phyloP scores from a whole-genome alignment of 2,329 filamentous ascomycete species.

The Stachybotrys chlorohalonatus region DNA sequence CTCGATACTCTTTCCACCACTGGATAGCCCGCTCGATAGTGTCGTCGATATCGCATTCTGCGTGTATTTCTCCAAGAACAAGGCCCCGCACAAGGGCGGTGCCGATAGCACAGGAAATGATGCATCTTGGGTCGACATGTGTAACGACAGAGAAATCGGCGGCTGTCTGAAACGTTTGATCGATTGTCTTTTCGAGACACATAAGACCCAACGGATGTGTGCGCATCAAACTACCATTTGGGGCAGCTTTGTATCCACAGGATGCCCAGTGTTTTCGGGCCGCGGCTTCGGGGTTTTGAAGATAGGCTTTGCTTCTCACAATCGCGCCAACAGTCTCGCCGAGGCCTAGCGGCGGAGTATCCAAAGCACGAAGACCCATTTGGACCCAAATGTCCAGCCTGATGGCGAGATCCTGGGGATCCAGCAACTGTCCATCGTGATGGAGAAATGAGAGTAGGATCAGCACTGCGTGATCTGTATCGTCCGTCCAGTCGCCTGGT shows the following conservation, averaged over 20 bases:
- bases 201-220: constrained; percentile 42
- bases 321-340: constrained; percentile 37
- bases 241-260: constrained; percentile 28
- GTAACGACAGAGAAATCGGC: constrained; percentile 33
- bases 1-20: constrained; percentile 24
- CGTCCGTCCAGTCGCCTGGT: constrained; percentile 41
- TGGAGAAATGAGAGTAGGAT: constrained; percentile 39
- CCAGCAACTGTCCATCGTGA: constrained; percentile 25
- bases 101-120: constrained; percentile 37
- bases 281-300: constrained; percentile 26
- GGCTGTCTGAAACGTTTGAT: constrained; percentile 33
- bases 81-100: constrained; percentile 37
- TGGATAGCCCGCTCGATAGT: constrained; percentile 27
- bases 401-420: constrained; percentile 31
- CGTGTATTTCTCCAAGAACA: constrained; percentile 31
- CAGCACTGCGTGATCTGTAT: constrained; percentile 44
- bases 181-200: constrained; percentile 27
- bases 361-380: constrained; percentile 35
- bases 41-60: constrained; percentile 29
- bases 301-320: constrained; percentile 27
- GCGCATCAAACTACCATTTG: constrained; percentile 44
- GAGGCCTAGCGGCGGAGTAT: constrained; percentile 37
- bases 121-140: constrained; percentile 42
- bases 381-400: constrained; percentile 37
- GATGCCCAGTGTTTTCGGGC: constrained; percentile 33